Evolutionary conservation across 2,329 filamentous ascomycete species (phyloP), one percentile per base, ranked within the genome.

Genomic region (Diplodia mutila): DNA sequence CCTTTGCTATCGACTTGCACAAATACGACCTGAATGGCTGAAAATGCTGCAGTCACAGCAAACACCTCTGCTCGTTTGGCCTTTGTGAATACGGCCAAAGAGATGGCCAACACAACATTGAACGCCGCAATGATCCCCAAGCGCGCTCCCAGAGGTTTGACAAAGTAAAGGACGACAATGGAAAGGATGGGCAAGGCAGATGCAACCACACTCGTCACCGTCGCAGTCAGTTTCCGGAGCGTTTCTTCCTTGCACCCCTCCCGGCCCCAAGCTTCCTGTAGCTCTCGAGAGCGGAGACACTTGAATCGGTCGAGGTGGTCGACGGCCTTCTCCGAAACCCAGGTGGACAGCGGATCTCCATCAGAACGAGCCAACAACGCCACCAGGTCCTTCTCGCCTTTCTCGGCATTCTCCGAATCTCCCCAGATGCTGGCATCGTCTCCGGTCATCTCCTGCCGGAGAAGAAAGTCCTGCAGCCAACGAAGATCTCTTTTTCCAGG

Each of bases 21-120:
- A 29, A 66, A 66, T 1, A 66, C 64, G 5, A 66, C 64, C 52
- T 66, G 64, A 11, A 66, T 39, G 3, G 64, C 64, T 29, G 64
- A 49, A n/a, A 59, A 66, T 4, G 53, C 65, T n/a, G 54, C 52
- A 12, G 65, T 14, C 3, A 61, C 53, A 11, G 65, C 52, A 29
- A 66, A 66, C 8, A 66, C 21, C 5, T 66, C 65, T 0, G 29
- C 7, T 12, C 42, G 39, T 7, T 39, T 59, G 7, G 65, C 65
- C 3, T 18, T 51, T 9, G 65, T 66, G n/a, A 66, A 66, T 6
- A 34, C 18, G 0, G 65, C 12, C 14, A 66, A 3, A 4, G 11
- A 66, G 12, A 59, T 18, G 11, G 65, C 59, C 16, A 66, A 14
- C 0, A 57, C 3, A 9, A 66, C 21, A 27, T 59, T 66, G 53